Evolutionary conservation across 352 stramenopile species (phyloP), one percentile per base, ranked within the genome.

Genomic region (Phytophthora capsici): DNA sequence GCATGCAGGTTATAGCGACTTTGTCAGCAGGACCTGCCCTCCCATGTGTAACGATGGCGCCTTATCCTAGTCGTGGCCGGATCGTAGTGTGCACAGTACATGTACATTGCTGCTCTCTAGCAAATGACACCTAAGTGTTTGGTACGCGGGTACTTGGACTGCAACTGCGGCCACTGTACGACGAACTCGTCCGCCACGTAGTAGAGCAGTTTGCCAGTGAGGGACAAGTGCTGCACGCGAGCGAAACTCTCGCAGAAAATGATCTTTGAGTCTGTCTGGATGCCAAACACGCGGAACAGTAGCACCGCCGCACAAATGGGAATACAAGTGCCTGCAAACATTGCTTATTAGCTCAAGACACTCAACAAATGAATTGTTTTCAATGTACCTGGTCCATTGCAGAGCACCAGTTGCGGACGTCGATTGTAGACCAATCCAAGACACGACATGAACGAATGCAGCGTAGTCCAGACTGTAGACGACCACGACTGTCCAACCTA

Each of bases 181-280:
- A 98, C 79, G 71, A 98, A 98, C 56, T 96, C 79, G 73, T 99
- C 96, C 0, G 88, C 91, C 36, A 98, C 71, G 40, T 88, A 90
- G 79, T 98, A 98, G 17, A 98, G 78, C 23, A 99, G 54, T 61
- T 96, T 97, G 23, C 96, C 96, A 2, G 94, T 97, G 45, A 99
- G 80, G 37, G 91, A 98, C 7, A 99, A 79, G 57, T 84, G 95
- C 62, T 91, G 74, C 4, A 99, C 96, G 36, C 96, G 90, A 57
- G 91, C 96, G 70, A 98, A 98, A 47, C 88, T 98, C 77, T 99
- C 96, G 48, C 95, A 95, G 74, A 98, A 99, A 8, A 99, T 63
- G 63, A 98, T 91, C 64, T 90, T 88, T 23, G 82, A 83, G 64
- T 87, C 56, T 6, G 57, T 58, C 19, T 84, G 65, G 9, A 97